phyloP scores from a whole-genome alignment of 2,329 filamentous ascomycete genomes.

The Calonectria henricotiae region DNA sequence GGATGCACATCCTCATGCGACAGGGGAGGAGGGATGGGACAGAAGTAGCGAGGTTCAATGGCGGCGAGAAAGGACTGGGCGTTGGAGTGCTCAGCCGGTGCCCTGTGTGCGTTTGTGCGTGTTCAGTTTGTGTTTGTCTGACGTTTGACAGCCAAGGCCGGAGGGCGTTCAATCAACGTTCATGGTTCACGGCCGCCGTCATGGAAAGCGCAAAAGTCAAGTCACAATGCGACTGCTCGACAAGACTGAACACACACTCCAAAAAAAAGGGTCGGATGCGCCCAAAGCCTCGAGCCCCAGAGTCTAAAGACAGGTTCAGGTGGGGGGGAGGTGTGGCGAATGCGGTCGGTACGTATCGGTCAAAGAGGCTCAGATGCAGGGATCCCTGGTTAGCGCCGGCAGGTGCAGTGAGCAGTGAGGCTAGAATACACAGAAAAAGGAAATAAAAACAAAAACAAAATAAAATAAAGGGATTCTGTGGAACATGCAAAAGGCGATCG shows the following conservation, averaged over 20 bases:
- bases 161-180: conserved; percentile 2
- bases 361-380: conserved; percentile 9
- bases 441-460: background rate
- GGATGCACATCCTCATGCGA: conserved; percentile 24
- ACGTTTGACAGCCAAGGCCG: background rate
- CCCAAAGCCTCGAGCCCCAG: conserved; percentile 10
- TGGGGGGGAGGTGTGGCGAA: conserved; percentile 28
- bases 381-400: conserved; percentile 35
- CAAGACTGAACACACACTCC: conserved; percentile 5
- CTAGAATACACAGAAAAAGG: conserved; percentile 19
- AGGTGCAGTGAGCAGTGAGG: conserved; percentile 24
- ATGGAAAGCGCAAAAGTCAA: conserved; percentile 23
- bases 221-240: conserved; percentile 20
- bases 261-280: conserved; percentile 17
- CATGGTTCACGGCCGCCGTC: background rate
- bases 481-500: conserved; percentile 22
- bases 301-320: conserved; percentile 19
- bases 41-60: background rate
- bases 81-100: background rate
- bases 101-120: background rate
- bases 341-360: conserved; percentile 5
- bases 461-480: conserved; percentile 10
- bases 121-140: background rate
- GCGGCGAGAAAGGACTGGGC: background rate
- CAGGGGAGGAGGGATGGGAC: conserved; percentile 9